Percentiles rank a stretch among this genome's conserved stretches.
These are phyloP conservation scores for Agaricus subrufescens DNA, from an alignment of 768 basidiomycete genomes.

Conservation along the genomic window DNA sequence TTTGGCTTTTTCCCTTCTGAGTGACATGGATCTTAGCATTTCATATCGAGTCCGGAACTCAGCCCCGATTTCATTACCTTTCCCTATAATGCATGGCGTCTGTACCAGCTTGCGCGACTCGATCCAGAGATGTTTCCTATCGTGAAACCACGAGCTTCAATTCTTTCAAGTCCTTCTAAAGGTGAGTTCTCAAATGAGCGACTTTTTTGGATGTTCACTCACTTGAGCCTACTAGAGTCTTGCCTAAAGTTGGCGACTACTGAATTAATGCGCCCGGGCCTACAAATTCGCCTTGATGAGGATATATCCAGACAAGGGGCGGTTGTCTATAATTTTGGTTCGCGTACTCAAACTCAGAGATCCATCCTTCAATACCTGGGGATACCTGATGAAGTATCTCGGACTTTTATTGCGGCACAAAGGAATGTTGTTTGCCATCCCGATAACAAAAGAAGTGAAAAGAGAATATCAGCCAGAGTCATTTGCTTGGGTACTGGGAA, in stretches of 20 bases:
- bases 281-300: slow-evolving; percentile 39
- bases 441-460: slow-evolving; percentile 14
- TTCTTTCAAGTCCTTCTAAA: neutral
- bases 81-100: slow-evolving; percentile 64
- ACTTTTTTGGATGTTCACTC: neutral
- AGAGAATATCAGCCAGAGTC: slow-evolving; percentile 39
- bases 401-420: neutral
- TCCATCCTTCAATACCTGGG: neutral
- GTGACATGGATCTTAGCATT: slow-evolving; percentile 51
- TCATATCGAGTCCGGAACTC: slow-evolving; percentile 63
- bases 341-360: neutral
- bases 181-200: neutral
- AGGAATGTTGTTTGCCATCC: slow-evolving; percentile 11
- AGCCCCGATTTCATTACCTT: slow-evolving; percentile 65
- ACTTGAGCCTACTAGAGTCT: slow-evolving; percentile 25
- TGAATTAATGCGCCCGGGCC: slow-evolving; percentile 34
- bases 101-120: slow-evolving; percentile 65
- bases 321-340: slow-evolving; percentile 17
- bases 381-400: neutral
- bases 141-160: slow-evolving; percentile 36
- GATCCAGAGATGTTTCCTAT: slow-evolving; percentile 71
- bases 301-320: slow-evolving; percentile 33
- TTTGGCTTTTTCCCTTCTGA: slow-evolving; percentile 39
- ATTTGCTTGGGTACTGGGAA: slow-evolving; percentile 87
- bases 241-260: slow-evolving; percentile 44